phyloP scores from a whole-genome alignment of 2,329 filamentous ascomycete species.

The Ascochyta pisi region DNA sequence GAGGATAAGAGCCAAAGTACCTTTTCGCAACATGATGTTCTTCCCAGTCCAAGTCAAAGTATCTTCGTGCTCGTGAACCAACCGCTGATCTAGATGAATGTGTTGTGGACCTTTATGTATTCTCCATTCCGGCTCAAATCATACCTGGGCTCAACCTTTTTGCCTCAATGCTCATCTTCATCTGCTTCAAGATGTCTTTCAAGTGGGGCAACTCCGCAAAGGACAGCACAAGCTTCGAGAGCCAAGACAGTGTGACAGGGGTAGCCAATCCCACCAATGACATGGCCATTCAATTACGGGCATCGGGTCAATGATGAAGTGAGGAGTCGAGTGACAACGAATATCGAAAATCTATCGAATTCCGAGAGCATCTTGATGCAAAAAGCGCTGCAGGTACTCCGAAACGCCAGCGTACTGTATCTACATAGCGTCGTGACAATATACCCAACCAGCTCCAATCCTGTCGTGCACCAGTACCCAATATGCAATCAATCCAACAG shows the following conservation, averaged over 20 bases:
- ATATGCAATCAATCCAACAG: not conserved
- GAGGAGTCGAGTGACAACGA: not conserved
- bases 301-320: not conserved
- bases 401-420: slow-evolving; percentile 2
- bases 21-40: not conserved
- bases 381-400: slow-evolving; percentile 4
- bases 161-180: not conserved
- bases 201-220: not conserved
- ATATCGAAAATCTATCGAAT: not conserved
- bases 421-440: not conserved
- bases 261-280: not conserved
- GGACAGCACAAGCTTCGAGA: not conserved
- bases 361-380: slow-evolving; percentile 8
- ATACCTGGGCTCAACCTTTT: not conserved
- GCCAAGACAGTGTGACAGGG: not conserved
- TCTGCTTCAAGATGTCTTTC: not conserved
- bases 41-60: not conserved
- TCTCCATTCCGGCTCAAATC: not conserved
- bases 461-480: not conserved
- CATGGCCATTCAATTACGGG: not conserved
- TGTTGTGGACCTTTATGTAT: not conserved
- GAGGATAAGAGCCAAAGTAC: not conserved
- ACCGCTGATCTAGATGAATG: not conserved
- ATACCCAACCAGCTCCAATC: not conserved
- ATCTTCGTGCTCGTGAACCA: not conserved